phyloP scores from a whole-genome alignment of 2,329 filamentous ascomycete species.

The Claviceps lovelessii region DNA sequence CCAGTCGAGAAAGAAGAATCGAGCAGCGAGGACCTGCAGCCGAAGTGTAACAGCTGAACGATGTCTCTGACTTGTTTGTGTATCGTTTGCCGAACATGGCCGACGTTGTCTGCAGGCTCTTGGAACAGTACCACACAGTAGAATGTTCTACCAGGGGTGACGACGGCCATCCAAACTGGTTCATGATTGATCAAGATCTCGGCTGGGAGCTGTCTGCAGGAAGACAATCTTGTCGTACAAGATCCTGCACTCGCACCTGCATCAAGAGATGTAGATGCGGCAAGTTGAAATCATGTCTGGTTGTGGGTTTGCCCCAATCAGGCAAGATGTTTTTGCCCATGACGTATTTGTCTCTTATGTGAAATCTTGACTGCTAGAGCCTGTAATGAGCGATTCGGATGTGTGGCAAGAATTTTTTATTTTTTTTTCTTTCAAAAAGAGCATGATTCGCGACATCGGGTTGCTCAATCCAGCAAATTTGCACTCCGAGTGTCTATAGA shows the following conservation, averaged over 20 bases:
- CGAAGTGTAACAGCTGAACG: neutral
- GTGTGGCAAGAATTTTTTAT: neutral
- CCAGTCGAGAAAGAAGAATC: neutral
- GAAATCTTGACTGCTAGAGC: neutral
- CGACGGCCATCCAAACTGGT: neutral
- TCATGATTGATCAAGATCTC: slow-evolving; percentile 1
- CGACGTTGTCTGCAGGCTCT: neutral
- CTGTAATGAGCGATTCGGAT: neutral
- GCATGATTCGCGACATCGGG: neutral
- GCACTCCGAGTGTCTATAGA: neutral
- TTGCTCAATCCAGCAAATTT: neutral
- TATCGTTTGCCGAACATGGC: neutral
- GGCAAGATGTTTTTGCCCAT: neutral
- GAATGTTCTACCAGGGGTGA: neutral
- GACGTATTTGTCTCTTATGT: no score
- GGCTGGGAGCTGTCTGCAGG: neutral
- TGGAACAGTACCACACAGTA: neutral
- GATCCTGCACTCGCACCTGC: neutral
- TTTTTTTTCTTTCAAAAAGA: neutral
- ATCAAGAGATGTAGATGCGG: neutral
- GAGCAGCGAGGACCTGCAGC: neutral
- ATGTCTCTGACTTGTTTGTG: neutral
- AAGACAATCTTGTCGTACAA: neutral
- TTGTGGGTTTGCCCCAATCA: neutral
- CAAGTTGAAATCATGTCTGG: neutral